Conservation (phyloP, 495 filamentous ascomycete genomes). For the Penicillium goetzii region DNA sequence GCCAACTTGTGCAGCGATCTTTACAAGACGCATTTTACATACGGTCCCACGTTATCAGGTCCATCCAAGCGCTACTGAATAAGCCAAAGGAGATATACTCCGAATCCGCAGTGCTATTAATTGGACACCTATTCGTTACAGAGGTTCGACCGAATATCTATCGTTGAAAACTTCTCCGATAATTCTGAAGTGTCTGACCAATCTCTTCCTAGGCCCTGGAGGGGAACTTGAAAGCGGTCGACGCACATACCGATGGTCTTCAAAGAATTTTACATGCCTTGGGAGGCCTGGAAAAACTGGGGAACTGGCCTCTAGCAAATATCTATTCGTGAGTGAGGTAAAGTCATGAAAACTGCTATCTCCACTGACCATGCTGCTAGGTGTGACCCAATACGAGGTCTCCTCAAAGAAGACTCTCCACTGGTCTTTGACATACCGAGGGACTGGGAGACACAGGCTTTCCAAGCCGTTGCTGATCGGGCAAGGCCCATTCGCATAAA, state of each 20-base stretch:
- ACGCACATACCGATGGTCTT: background rate
- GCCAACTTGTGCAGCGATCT: background rate
- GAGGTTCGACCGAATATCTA: background rate
- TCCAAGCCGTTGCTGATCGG: background rate
- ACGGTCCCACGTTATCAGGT: background rate
- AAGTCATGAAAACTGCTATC: background rate
- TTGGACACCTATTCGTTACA: background rate
- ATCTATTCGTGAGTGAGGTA: background rate
- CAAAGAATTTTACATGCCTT: background rate
- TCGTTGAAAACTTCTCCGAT: background rate
- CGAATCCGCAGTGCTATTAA: background rate
- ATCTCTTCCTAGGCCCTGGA: background rate
- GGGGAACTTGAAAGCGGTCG: background rate
- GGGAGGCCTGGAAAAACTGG: background rate
- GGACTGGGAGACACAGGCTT: background rate
- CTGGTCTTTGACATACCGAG: background rate
- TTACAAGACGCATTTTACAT: background rate
- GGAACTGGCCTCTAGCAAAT: background rate
- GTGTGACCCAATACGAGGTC: background rate
- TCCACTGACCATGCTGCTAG: background rate
- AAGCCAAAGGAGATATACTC: background rate
- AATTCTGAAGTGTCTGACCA: background rate
- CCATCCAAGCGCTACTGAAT: background rate
- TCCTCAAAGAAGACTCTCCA: background rate
- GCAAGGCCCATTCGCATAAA: background rate